Evolutionary conservation across 768 basidiomycete genomes (phyloP).

Genomic region (Pleurotus giganteus): DNA sequence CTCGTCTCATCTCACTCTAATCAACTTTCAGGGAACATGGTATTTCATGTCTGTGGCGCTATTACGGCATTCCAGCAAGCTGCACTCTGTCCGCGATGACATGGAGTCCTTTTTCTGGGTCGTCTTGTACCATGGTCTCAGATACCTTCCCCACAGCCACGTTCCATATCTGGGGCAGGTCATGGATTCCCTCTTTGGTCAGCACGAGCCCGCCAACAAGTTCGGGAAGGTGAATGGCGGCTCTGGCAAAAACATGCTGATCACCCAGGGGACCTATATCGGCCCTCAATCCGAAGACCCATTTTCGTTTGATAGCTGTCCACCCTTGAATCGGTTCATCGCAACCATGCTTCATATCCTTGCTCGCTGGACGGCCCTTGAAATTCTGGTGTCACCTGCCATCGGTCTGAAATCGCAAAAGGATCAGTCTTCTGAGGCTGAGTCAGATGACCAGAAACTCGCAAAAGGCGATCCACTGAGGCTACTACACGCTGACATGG

Average conservation of each 20-base stretch:
- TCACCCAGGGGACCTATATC: not conserved
- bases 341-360: not conserved
- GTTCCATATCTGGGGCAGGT: not conserved
- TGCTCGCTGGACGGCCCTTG: not conserved
- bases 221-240: not conserved
- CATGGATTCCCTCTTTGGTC: not conserved
- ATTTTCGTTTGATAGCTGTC: not conserved
- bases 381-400: too few relatives aligned
- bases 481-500: too few relatives aligned
- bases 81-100: slow-evolving; percentile 25
- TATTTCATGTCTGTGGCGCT: slow-evolving; percentile 26
- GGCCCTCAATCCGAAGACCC: not conserved
- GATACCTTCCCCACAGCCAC: slow-evolving; percentile 13
- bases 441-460: too few relatives aligned
- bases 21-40: slow-evolving; percentile 26
- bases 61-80: slow-evolving; percentile 14
- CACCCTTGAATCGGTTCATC: not conserved
- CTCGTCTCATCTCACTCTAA: not conserved
- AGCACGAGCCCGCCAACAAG: too few relatives aligned
- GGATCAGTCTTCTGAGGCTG: too few relatives aligned
- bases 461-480: too few relatives aligned
- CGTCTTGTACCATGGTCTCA: slow-evolving; percentile 14
- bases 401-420: too few relatives aligned
- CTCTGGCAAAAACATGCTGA: not conserved
- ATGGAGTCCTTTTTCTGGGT: slow-evolving; percentile 29